Evolutionary conservation across 495 filamentous ascomycete genomes (phyloP).

Genomic region (Penicillium alfredii): DNA sequence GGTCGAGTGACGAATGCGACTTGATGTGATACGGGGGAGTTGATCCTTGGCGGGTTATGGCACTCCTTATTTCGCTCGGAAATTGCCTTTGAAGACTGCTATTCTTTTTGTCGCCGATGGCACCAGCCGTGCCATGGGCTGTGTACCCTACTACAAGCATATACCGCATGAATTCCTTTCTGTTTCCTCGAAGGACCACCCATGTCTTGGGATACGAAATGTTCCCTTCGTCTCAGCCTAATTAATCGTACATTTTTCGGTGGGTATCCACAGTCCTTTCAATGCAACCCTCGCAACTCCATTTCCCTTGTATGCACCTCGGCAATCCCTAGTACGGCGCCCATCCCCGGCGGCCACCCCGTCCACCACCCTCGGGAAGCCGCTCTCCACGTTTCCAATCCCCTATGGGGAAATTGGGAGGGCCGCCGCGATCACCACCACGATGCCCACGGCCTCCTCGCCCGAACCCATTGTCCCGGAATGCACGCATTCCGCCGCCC

Average conservation of each 20-base stretch:
- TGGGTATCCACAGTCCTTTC: conserved; percentile 8
- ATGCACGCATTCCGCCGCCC: conserved; percentile 41
- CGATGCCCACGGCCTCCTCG: conserved; percentile 22
- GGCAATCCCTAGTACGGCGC: conserved; percentile 33
- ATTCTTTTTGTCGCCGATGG: conserved; percentile 14
- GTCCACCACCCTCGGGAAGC: conserved; percentile 33
- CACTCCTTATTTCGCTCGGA: too few species aligned
- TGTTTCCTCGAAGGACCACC: conserved; percentile 12
- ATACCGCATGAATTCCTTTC: conserved; percentile 32
- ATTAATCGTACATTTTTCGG: conserved; percentile 14
- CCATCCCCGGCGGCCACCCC: conserved; percentile 35
- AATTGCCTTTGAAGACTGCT: conserved; percentile 8
- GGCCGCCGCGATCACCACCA: conserved; percentile 16
- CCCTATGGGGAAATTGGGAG: conserved; percentile 17
- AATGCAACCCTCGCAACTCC: background rate
- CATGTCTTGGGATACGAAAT: background rate
- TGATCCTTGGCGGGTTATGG: background rate
- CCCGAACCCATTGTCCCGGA: conserved; percentile 44
- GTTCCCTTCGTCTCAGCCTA: conserved; percentile 2
- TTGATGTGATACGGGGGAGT: background rate
- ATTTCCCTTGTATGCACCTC: background rate
- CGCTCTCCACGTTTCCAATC: conserved; percentile 44
- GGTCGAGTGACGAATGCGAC: conserved; percentile 2
- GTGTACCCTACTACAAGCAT: conserved; percentile 38
- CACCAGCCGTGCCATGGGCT: conserved; percentile 12